Evolutionary conservation across 345 rosid species (phyloP).

Genomic region (Acer yangbiense): DNA sequence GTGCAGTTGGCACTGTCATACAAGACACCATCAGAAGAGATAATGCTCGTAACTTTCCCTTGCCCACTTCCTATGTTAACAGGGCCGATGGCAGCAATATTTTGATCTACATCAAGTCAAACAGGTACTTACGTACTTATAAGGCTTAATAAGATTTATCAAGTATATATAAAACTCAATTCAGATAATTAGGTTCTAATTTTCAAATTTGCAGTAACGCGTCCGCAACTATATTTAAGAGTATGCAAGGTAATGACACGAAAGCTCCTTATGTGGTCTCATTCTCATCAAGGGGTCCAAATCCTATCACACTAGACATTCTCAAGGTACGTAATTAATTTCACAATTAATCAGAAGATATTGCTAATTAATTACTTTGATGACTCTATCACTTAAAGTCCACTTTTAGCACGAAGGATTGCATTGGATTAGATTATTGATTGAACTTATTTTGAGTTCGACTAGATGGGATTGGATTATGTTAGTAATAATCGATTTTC

Average conservation of each 20-base stretch:
- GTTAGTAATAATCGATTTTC: too few species aligned
- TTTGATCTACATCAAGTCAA: constrained; percentile 18
- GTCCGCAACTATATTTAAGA: constrained; percentile 24
- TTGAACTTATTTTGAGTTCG: too few species aligned
- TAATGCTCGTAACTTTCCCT: constrained; percentile 15
- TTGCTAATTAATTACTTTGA: neutral
- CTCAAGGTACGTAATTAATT: constrained; percentile 40
- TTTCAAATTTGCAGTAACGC: constrained; percentile 17
- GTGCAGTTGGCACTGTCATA: constrained; percentile 35
- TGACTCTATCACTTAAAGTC: neutral
- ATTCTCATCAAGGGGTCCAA: constrained; percentile 63
- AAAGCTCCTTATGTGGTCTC: constrained; percentile 37
- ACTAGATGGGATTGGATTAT: too few species aligned
- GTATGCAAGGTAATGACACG: constrained; percentile 9
- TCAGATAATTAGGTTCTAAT: too few species aligned
- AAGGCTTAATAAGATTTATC: neutral
- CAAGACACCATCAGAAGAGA: constrained; percentile 6
- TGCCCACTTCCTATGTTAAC: constrained; percentile 27
- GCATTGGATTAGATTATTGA: too few species aligned
- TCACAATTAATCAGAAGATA: neutral
- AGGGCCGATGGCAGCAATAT: constrained; percentile 1
- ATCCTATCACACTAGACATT: constrained; percentile 40
- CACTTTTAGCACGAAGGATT: too few species aligned
- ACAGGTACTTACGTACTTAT: constrained; percentile 14
- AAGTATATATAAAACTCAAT: too few species aligned